Conservation (phyloP, 2,329 filamentous ascomycete species). For the Aspergillus ustus region DNA sequence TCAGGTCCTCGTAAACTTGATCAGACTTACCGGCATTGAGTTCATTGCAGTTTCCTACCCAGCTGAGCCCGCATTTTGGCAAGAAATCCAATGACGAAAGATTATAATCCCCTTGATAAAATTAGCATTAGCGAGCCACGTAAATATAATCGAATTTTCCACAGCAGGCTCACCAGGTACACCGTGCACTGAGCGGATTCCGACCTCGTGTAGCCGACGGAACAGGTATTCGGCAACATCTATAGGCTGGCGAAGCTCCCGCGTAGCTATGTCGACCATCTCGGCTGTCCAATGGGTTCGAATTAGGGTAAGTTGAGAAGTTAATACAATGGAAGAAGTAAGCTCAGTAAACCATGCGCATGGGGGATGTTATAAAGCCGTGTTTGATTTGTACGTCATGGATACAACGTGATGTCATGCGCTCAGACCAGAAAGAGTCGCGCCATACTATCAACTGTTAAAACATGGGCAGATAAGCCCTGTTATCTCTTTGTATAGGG, state of each 20-base stretch:
- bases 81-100: conserved; percentile 64
- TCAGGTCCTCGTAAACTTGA: too few species aligned
- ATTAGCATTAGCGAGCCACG: neutral
- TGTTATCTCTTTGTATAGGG: neutral
- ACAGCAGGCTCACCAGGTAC: conserved; percentile 55
- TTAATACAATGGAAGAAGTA: neutral
- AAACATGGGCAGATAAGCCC: neutral
- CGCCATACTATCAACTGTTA: neutral
- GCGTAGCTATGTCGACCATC: conserved; percentile 47
- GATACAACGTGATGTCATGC: conserved; percentile 31
- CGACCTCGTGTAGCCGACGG: conserved; percentile 53
- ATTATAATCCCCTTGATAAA: conserved; percentile 65
- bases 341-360: neutral
- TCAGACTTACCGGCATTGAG: conserved; percentile 57
- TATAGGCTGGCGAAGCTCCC: conserved; percentile 50
- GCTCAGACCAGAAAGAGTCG: neutral
- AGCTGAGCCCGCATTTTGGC: conserved; percentile 57
- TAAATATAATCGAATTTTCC: conserved; percentile 2
- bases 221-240: conserved; percentile 57
- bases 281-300: neutral
- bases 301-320: conserved; percentile 8
- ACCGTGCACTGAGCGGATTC: conserved; percentile 55
- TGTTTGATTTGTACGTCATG: conserved; percentile 26
- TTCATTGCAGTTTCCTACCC: conserved; percentile 67
- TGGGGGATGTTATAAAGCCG: neutral